Evolutionary conservation across 495 filamentous ascomycete genomes (phyloP), one percentile per base, ranked within the genome.

Genomic region (Sordaria brevicollis): DNA sequence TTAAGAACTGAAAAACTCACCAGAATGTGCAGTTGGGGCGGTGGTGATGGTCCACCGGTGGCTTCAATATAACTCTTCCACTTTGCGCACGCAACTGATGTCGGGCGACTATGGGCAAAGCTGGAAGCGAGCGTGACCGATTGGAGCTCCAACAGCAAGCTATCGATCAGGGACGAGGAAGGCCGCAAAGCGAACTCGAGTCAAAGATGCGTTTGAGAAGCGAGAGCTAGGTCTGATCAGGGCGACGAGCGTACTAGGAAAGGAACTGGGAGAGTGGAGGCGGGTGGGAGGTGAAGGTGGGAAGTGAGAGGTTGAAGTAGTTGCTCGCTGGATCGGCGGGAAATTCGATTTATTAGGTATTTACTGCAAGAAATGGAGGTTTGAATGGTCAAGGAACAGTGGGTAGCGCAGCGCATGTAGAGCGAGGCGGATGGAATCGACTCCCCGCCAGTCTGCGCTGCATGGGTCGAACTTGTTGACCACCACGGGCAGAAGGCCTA

Each of bases 1-100:
- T 69, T 69, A 49, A 75, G 74, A 72, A 72, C 72, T 71, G 74
- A 72, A 72, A 79, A 66, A 79, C 82, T 81, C 78, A 84, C 82
- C 72, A 74, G 65, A 73, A 74, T 65, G 72, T 67, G 72, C 66
- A 69, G 73, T 62, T 31, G 70, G 71, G 79, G 77, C 72, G 76
- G 77, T 75, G 78, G 70, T 80, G 81, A 70, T 37, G 75, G 70
- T 39, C 67, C 37, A 35, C 65, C 65, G 65, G 71, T 49, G 71
- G 69, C 49, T 77, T 75, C 70, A 71, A 73, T 73, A n/a, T n/a
- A n/a, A n/a, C n/a, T n/a, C n/a, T 69, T 75, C 65, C 71, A 70
- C 70, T 68, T 67, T 65, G 68, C 62, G 74, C 76, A 72, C 71
- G 72, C 69, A 75, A n/a, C n/a, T n/a, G n/a, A 71, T 68, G 57